Evolutionary conservation across 2,329 filamentous ascomycete species (phyloP), one percentile per base, ranked within the genome.

Genomic region (Cylindrodendrum hubeiense): DNA sequence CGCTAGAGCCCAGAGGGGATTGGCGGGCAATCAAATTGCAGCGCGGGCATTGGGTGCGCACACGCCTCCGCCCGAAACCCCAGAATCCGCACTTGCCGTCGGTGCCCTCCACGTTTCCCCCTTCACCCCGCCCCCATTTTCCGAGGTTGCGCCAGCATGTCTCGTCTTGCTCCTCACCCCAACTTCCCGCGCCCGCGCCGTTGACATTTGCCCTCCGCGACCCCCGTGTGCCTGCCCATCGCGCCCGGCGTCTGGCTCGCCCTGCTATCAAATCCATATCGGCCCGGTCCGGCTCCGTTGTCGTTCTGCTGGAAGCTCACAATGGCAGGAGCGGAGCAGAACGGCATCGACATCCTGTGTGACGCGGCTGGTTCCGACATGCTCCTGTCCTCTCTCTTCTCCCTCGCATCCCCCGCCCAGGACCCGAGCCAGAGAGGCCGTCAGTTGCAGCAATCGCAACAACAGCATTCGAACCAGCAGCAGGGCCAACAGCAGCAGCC

Each of bases 311-410:
- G 58, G 63, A 56, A 46, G 66, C 62, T 51, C 56, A 69, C 56
- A 49, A 74, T 74, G 72, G 63, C 72, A 26, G 60, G 70, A 53
- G 57, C 72, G 19, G 72, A 71, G 60, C 72, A 74, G 59, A 74
- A 74, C 68, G 72, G 72, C 43, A 74, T 74, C 50, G 72, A 74
- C 60, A 74, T 74, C 50, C 66, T 74, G 50, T 74, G 72, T 57
- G 72, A 74, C 69, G 72, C 72, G 55, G 72, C 72, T 41, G 72
- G 72, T 60, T 74, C 72, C 30, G 71, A 74, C 44, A 73, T 74
- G 71, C 56, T 74, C 37, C 64, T 74, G 43, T 74, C 72, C 12
- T 74, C 72, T 10, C 66, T 74, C 21, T 74, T 74, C 51, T 70
- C 72, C 41, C 60, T 74, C 37, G 70, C 72, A 60, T 58, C 70